These are phyloP conservation scores for Phytopythium ostracodes DNA, from an alignment of 352 stramenopile genomes.

Conservation along the genomic window DNA sequence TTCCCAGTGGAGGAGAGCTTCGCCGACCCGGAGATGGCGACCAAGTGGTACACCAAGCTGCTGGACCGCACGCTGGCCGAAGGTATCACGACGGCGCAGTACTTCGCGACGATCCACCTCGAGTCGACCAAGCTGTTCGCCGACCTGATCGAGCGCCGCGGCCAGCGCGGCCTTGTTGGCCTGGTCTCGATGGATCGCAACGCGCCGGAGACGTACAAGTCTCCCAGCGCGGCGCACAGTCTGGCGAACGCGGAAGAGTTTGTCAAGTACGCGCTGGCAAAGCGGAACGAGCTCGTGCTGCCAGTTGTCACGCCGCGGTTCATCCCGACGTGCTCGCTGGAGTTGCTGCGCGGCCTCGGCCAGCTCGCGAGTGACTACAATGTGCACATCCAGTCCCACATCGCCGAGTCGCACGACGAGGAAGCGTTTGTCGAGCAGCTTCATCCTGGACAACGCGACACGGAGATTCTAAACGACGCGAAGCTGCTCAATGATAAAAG, in stretches of 20 bases:
- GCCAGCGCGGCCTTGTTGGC: constrained; percentile 83
- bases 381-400: constrained; percentile 82
- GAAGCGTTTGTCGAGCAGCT: constrained; percentile 70
- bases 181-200: constrained; percentile 93
- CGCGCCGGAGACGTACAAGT: constrained; percentile 65
- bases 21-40: constrained; percentile 39
- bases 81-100: constrained; percentile 88
- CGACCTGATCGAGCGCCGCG: constrained; percentile 53
- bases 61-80: constrained; percentile 67
- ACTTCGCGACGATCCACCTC: constrained; percentile 89
- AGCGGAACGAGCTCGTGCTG: constrained; percentile 44
- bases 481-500: constrained; percentile 59
- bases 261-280: constrained; percentile 52
- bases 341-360: constrained; percentile 74
- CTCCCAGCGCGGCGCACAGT: constrained; percentile 46
- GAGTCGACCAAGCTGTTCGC: constrained; percentile 70
- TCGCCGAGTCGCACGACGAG: constrained; percentile 83
- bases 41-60: constrained; percentile 64
- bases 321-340: constrained; percentile 82
- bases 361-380: constrained; percentile 58
- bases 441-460: constrained; percentile 60
- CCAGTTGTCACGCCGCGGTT: constrained; percentile 89
- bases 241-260: constrained; percentile 73
- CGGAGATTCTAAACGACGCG: constrained; percentile 61
- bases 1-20: constrained; percentile 87